These are phyloP conservation scores for Raddia distichophylla DNA, from an alignment of 176 grass and related monocot species.

Conservation along the genomic window DNA sequence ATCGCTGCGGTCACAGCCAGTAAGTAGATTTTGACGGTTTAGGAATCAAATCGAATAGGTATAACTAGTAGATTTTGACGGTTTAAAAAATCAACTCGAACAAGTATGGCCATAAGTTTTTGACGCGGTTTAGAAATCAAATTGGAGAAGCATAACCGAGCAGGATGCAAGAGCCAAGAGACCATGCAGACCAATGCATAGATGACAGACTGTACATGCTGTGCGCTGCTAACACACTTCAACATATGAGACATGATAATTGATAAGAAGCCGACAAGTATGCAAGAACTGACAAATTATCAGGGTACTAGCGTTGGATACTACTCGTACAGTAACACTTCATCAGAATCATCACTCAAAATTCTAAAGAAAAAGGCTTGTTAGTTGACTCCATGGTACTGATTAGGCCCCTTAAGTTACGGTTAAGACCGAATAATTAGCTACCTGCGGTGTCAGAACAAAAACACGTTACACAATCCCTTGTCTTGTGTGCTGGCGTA, in stretches of 20 bases:
- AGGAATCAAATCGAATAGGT: no score
- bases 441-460: background rate
- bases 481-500: background rate
- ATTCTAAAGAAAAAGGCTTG: background rate
- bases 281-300: background rate
- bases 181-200: background rate
- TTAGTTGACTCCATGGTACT: background rate
- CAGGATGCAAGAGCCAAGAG: background rate
- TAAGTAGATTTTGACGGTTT: background rate
- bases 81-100: no score
- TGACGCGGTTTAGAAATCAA: no score
- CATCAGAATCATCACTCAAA: background rate
- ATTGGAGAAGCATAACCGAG: no score
- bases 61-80: no score
- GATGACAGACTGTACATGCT: background rate
- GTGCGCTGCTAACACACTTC: background rate
- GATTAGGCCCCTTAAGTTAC: background rate
- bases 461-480: background rate
- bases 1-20: background rate
- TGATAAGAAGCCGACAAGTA: background rate
- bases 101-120: no score
- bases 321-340: background rate
- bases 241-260: constrained; percentile 3
- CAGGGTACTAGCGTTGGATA: background rate
- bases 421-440: background rate